Evolutionary conservation across 140 eudicot species (phyloP).

Genomic region (Bidens hawaiensis): DNA sequence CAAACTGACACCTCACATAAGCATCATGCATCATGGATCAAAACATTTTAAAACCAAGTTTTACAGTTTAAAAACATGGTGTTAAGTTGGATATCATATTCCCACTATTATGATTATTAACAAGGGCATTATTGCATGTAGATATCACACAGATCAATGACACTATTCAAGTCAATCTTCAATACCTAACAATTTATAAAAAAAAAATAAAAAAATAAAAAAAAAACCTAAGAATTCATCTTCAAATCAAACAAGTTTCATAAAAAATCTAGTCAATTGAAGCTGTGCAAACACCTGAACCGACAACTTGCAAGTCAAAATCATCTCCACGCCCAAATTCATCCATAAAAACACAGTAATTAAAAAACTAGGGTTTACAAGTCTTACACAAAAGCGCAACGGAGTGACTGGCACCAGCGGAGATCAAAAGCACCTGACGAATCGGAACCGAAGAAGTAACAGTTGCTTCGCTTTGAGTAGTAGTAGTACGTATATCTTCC

Average conservation of each 20-base stretch:
- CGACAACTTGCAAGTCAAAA: not conserved
- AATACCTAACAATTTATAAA: too few species aligned
- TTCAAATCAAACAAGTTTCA: not conserved
- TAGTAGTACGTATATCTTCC: slow-evolving; percentile 11
- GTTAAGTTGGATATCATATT: too few species aligned
- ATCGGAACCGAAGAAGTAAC: slow-evolving; percentile 9
- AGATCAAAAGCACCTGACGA: slow-evolving; percentile 47
- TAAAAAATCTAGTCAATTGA: not conserved
- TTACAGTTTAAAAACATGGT: too few species aligned
- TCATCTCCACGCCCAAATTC: not conserved
- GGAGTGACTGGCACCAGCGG: slow-evolving; percentile 83
- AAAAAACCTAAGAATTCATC: not conserved
- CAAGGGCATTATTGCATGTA: too few species aligned
- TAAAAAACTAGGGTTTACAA: not conserved
- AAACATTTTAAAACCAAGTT: too few species aligned
- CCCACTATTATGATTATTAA: too few species aligned
- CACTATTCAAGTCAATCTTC: too few species aligned
- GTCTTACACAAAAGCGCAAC: slow-evolving; percentile 65
- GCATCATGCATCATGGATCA: too few species aligned
- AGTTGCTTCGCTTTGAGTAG: not conserved
- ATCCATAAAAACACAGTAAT: not conserved
- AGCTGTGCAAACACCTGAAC: not conserved
- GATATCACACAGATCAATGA: too few species aligned
- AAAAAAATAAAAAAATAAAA: too few species aligned
- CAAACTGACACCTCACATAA: too few species aligned